Percentiles rank a stretch among this genome's conserved stretches.
These are phyloP conservation scores for grape (Vitis vinifera) DNA, from an alignment of 164 flowering plant species.

Conservation along the genomic window ASM3070453v1 NC_081818.1:12883501-12884000, in stretches of 20 bases:
- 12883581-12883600: conserved; percentile 61
- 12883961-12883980: not conserved
- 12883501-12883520: conserved; percentile 31
- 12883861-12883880: conserved; percentile 49
- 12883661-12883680: conserved; percentile 42
- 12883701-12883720: conserved; percentile 48
- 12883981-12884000: too few species aligned
- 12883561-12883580: conserved; percentile 57
- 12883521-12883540: conserved; percentile 75
- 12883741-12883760: conserved; percentile 35
- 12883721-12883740: conserved; percentile 38
- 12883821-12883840: conserved; percentile 6
- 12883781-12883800: not conserved
- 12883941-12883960: conserved; percentile 16
- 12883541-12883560: conserved; percentile 73
- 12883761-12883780: not conserved
- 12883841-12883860: conserved; percentile 29
- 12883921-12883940: conserved; percentile 14
- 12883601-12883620: conserved; percentile 54
- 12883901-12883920: conserved; percentile 29
- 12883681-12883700: conserved; percentile 42
- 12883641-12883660: conserved; percentile 44
- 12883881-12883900: conserved; percentile 40
- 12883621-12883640: conserved; percentile 33
- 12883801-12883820: not conserved